Percentiles rank a stretch among this genome's conserved stretches.
These are phyloP conservation scores for Eimeria sp. DNA, from an alignment of 169 alveolate genomes.

Conservation along the genomic window DNA sequence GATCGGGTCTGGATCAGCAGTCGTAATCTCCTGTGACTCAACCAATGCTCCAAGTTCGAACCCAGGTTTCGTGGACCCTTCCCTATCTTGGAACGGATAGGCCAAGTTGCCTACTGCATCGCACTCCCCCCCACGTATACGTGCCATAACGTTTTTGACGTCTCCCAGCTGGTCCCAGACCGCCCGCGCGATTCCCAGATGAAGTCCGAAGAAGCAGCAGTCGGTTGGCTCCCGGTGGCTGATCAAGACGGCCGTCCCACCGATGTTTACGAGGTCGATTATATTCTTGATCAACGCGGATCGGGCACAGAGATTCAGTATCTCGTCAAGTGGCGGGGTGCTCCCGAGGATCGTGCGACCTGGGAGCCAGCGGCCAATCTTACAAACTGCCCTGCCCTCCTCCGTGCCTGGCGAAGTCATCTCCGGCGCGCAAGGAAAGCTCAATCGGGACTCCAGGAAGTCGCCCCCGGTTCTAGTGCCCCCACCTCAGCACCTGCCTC, in stretches of 20 bases:
- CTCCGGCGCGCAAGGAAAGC: no score
- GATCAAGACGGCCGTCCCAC: not conserved
- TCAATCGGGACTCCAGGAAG: no score
- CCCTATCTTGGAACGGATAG: no score
- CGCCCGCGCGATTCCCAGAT: not conserved
- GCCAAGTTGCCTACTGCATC: no score
- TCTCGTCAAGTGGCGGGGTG: not conserved
- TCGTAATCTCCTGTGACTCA: no score
- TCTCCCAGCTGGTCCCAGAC: not conserved
- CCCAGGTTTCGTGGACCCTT: no score
- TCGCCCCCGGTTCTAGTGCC: no score
- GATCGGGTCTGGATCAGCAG: no score
- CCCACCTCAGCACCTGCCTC: no score
- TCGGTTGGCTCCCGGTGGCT: not conserved
- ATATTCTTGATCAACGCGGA: not conserved
- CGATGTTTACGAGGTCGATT: not conserved
- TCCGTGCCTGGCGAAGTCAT: not conserved
- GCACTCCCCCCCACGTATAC: no score
- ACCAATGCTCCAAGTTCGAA: not conserved
- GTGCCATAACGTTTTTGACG: not conserved
- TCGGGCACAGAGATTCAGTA: not conserved
- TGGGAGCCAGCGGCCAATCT: not conserved
- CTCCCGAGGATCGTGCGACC: not conserved
- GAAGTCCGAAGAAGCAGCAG: not conserved
- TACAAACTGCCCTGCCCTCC: not conserved